phyloP scores from a whole-genome alignment of 2,329 filamentous ascomycete species.

The Trichophyton verrucosum region DNA sequence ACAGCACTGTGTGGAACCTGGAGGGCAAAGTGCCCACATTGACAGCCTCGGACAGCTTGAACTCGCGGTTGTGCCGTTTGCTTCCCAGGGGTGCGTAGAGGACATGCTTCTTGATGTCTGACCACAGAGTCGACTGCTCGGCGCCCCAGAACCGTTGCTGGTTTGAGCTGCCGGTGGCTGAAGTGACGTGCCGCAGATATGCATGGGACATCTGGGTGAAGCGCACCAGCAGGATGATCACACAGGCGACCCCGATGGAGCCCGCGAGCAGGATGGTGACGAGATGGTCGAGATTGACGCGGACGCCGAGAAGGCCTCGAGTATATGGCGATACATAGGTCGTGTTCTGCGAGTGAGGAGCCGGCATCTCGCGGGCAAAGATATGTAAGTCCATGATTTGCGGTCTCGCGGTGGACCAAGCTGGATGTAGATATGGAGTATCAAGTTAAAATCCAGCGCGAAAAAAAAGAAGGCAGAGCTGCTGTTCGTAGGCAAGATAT shows the following conservation, averaged over 20 bases:
- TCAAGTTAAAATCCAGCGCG: neutral
- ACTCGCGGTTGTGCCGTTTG: conserved; percentile 64
- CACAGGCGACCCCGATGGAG: conserved; percentile 23
- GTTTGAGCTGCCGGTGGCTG: conserved; percentile 23
- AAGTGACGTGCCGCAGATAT: conserved; percentile 34
- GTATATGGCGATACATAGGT: conserved; percentile 33
- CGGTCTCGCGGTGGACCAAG: neutral
- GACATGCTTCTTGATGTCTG: conserved; percentile 35
- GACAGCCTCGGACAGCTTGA: conserved; percentile 54
- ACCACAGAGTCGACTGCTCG: conserved; percentile 31
- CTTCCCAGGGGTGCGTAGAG: conserved; percentile 54
- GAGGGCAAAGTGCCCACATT: conserved; percentile 67
- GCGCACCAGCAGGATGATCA: conserved; percentile 30
- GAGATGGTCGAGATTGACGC: conserved; percentile 29
- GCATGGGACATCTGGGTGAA: conserved; percentile 33
- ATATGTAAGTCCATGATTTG: neutral
- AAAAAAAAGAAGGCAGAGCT: neutral
- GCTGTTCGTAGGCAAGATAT: neutral
- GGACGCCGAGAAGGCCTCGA: conserved; percentile 27
- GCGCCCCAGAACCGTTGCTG: conserved; percentile 36
- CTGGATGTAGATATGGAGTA: too few species aligned
- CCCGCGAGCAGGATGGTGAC: conserved; percentile 30
- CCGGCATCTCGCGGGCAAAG: neutral
- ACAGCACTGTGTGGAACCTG: conserved; percentile 60
- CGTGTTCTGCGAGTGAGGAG: conserved; percentile 17